Evolutionary conservation across 1,284 basidiomycete species (phyloP), one percentile per base, ranked within the genome.

Genomic region (Prillingera fragicola): DNA sequence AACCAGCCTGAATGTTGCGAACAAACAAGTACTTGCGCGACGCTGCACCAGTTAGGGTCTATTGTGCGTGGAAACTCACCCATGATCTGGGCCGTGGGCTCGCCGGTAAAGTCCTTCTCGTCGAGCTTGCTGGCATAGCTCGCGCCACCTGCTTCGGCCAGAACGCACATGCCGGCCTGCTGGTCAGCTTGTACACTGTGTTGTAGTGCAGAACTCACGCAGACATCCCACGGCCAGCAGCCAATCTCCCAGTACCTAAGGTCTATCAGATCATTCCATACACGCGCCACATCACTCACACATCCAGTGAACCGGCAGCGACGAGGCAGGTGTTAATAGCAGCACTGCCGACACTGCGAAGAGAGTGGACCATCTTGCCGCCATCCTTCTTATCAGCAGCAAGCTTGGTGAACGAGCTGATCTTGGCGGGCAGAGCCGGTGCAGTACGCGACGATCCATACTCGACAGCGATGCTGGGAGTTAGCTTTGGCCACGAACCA

Each of bases 21-120:
- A 95, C 77, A 28, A 91, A 82, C 38, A 92, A 75, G 66, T 92
- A 89, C 69, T 92, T 94, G 56, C 90, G 78, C 3, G 88, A 87
- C 3, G 79, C 82, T 68, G 38, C 10, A 22, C 9, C 1, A 9
- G 18, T 26, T 8, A 24, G 13, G n/a, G 3, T 9, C 4, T 14
- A 2, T 28, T 14, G 14, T 24, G 21, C n/a, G 3, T 19, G 14
- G 13, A 8, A 1, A 55, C 65, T 38, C 28, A 66, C 64, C 58
- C 26, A 95, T 74, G 17, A 92, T 74, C 21, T 80, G 79, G 41
- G 85, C 80, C 73, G 67, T 70, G 77, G 54, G 3, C 74, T 71
- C 38, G 37, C 50, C 50, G 3, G 25, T n/a, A 9, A 36, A 26
- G n/a, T n/a, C n/a, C 17, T 24, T 22, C 17, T 31, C 29, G 13